These are phyloP conservation scores for Aspergillus diversus DNA, from an alignment of 495 filamentous ascomycete genomes.

Conservation along the genomic window DNA sequence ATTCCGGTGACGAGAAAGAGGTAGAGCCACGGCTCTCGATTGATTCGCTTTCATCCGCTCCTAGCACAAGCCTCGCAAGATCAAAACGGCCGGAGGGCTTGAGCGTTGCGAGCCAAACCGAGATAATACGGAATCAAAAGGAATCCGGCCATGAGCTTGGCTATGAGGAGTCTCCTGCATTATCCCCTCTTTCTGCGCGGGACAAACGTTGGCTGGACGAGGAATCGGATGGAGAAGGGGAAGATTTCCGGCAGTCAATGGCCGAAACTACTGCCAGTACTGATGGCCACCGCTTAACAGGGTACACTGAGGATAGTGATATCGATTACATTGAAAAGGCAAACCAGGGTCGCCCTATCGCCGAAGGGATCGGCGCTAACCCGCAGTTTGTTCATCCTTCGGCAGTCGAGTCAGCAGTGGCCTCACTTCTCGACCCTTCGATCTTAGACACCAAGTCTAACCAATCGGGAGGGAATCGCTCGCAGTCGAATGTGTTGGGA, in stretches of 20 bases:
- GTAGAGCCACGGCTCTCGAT: conserved; percentile 51
- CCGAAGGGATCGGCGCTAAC: conserved; percentile 65
- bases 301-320: conserved; percentile 72
- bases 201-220: conserved; percentile 53
- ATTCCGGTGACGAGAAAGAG: conserved; percentile 32
- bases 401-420: conserved; percentile 85
- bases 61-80: conserved; percentile 57
- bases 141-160: conserved; percentile 41
- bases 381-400: conserved; percentile 72
- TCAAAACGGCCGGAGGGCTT: conserved; percentile 56
- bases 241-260: conserved; percentile 54
- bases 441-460: conserved; percentile 49
- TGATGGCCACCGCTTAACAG: conserved; percentile 60
- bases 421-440: conserved; percentile 81
- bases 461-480: conserved; percentile 38
- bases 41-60: conserved; percentile 55
- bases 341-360: conserved; percentile 67
- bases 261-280: conserved; percentile 47
- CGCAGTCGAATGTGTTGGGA: conserved; percentile 36
- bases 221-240: conserved; percentile 56
- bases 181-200: conserved; percentile 30
- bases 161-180: conserved; percentile 39
- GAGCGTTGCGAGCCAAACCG: conserved; percentile 52
- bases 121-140: conserved; percentile 45
- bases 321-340: conserved; percentile 60